These are phyloP conservation scores for Wickerhamiella alocasiicola DNA, from an alignment of 805 yeast genomes.

Conservation along the genomic window DNA sequence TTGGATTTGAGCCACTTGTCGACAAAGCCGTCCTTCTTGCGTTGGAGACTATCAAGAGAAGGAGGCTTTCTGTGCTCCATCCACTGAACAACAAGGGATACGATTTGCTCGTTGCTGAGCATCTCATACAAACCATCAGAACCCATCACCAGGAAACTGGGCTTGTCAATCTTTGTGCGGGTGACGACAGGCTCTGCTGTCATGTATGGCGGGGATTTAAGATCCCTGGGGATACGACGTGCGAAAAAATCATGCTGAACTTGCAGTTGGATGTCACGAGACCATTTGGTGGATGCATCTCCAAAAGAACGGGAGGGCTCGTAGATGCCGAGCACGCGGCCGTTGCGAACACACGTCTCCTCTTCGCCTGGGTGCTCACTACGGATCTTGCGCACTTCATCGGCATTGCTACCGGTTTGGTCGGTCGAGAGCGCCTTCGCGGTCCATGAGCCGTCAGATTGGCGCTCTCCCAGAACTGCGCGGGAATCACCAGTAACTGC, in stretches of 20 bases:
- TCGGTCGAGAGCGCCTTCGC: conserved; percentile 78
- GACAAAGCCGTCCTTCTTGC: conserved; percentile 12
- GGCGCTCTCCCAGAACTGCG: conserved; percentile 60
- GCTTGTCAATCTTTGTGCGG: conserved; percentile 58
- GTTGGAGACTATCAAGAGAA: conserved; percentile 11
- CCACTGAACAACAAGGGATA: conserved; percentile 88
- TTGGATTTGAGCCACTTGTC: conserved; percentile 15
- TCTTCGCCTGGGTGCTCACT: conserved; percentile 89
- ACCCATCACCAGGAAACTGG: conserved; percentile 83
- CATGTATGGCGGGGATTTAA: conserved; percentile 89
- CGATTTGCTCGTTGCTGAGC: conserved; percentile 84
- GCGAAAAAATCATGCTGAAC: conserved; percentile 72
- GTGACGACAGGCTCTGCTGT: conserved; percentile 93
- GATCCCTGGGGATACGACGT: conserved; percentile 49
- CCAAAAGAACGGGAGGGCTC: conserved; percentile 98
- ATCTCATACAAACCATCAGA: conserved; percentile 91
- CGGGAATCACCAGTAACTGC: conserved; percentile 97
- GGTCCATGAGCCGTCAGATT: conserved; percentile 62
- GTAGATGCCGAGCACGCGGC: conserved; percentile 81
- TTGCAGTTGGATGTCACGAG: conserved; percentile 57
- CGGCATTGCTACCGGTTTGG: conserved; percentile 86
- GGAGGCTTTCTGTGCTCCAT: conserved; percentile 55
- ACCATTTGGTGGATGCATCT: conserved; percentile 86
- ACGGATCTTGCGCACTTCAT: conserved; percentile 71
- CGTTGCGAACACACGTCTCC: conserved; percentile 55